Evolutionary conservation across 495 filamentous ascomycete genomes (phyloP).

Genomic region (Penicillium longicatenatum): DNA sequence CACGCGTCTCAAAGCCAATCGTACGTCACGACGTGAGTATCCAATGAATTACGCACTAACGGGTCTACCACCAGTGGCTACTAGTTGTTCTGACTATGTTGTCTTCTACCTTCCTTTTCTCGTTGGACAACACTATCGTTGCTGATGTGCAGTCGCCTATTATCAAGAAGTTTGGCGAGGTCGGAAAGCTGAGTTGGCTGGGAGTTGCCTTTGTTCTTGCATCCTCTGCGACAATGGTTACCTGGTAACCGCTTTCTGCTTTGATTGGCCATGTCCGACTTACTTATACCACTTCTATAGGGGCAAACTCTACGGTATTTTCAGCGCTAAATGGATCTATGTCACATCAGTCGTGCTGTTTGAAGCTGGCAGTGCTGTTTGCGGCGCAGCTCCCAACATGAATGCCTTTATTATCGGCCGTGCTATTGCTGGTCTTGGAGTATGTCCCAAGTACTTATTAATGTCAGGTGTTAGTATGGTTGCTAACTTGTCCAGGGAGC

Average conservation of each 20-base stretch:
- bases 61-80: conserved; percentile 11
- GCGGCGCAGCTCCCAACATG: conserved; percentile 55
- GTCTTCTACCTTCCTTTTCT: conserved; percentile 53
- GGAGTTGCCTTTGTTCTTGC: conserved; percentile 53
- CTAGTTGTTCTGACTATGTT: conserved; percentile 49
- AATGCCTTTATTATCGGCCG: conserved; percentile 57
- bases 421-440: conserved; percentile 40
- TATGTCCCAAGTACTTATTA: background rate
- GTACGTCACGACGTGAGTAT: conserved; percentile 4
- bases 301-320: conserved; percentile 48
- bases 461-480: background rate
- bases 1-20: conserved; percentile 8
- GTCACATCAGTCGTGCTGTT: conserved; percentile 53
- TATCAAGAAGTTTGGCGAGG: conserved; percentile 47
- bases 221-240: conserved; percentile 45
- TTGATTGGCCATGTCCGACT: background rate
- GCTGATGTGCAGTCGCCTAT: conserved; percentile 60
- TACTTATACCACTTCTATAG: background rate
- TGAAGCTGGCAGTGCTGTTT: conserved; percentile 53
- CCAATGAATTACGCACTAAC: background rate
- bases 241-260: conserved; percentile 28
- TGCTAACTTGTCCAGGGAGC: conserved; percentile 18
- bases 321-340: conserved; percentile 58
- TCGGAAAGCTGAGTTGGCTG: conserved; percentile 61
- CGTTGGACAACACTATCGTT: conserved; percentile 63